Conservation (phyloP, 164 flowering plant genomes). For the Malania oleifera region DNA sequence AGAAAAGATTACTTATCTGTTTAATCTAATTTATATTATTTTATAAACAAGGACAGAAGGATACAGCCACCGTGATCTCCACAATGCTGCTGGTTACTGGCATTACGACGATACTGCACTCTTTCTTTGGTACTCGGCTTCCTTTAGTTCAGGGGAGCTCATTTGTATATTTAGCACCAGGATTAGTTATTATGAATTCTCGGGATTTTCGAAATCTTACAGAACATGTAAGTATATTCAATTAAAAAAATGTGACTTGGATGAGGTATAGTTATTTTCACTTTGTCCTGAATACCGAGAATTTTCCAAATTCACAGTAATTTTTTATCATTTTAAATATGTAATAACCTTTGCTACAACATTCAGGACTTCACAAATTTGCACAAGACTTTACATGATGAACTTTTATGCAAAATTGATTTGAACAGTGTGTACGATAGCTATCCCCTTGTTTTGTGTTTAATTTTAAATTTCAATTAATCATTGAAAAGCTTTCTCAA, state of each 20-base stretch:
- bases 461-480: too few species aligned
- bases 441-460: too few species aligned
- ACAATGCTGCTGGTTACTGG: slow-evolving; percentile 86
- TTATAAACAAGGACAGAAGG: slow-evolving; percentile 52
- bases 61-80: slow-evolving; percentile 87
- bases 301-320: too few species aligned
- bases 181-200: slow-evolving; percentile 74
- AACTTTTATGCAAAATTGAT: too few species aligned
- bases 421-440: too few species aligned
- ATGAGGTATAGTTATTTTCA: background rate
- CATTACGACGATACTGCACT: slow-evolving; percentile 67
- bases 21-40: background rate
- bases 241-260: background rate
- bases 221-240: slow-evolving; percentile 56
- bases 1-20: background rate
- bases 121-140: slow-evolving; percentile 82
- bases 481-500: too few species aligned
- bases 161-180: slow-evolving; percentile 87
- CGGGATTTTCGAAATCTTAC: slow-evolving; percentile 68
- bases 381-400: too few species aligned
- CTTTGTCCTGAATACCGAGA: slow-evolving; percentile 1
- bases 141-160: slow-evolving; percentile 97
- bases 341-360: too few species aligned
- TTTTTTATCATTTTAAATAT: too few species aligned
- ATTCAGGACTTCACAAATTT: too few species aligned